Evolutionary conservation across 441 rosid species (phyloP), one percentile per base, ranked within the genome.

Genomic region (Erysimum cheiri): DNA sequence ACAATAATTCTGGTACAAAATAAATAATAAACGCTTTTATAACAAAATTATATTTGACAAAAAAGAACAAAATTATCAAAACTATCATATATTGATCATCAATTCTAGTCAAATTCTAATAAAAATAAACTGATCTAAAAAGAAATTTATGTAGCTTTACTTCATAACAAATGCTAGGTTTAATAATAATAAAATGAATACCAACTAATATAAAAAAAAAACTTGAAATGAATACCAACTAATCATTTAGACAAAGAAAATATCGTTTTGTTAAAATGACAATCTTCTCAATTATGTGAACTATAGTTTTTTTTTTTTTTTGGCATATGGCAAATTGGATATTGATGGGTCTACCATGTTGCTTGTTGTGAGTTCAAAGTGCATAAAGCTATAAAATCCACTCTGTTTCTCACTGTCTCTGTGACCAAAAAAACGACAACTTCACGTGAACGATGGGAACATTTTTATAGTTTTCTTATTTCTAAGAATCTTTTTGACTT

Each of bases 341-440:
- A 41, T 37, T 39, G 48, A 69, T 69, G 70, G 78, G 78, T 75
- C 74, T 75, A 69, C 78, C 78, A 69, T 75, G 78, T 69, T 69
- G 74, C 65, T 39, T 69, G 78, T 56, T 74, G 70, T 7, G 70
- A 69, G 66, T 63, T 69, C 66, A 62, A 69, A 75, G 70, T 75
- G 70, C 61, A 75, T 56, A 75, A 69, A 69, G 78, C 70, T 56
- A 61, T 75, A 55, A 63, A 75, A 75, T 46, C 60, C 70, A 75
- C 78, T 75, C 70, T 75, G 78, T 75, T 75, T 39, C 78, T 69
- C 74, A 31, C 74, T 63, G 74, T 56, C 74, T 75, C 22, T 69
- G 78, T 62, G 74, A 75, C 74, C 8, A 48, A 33, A 55, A 36
- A 36, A 36, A 54, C 36, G 63, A 54, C 64, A 54, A 22, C 59